phyloP scores from a whole-genome alignment of 2,329 filamentous ascomycete species.

The Mariannaea elegans region DNA sequence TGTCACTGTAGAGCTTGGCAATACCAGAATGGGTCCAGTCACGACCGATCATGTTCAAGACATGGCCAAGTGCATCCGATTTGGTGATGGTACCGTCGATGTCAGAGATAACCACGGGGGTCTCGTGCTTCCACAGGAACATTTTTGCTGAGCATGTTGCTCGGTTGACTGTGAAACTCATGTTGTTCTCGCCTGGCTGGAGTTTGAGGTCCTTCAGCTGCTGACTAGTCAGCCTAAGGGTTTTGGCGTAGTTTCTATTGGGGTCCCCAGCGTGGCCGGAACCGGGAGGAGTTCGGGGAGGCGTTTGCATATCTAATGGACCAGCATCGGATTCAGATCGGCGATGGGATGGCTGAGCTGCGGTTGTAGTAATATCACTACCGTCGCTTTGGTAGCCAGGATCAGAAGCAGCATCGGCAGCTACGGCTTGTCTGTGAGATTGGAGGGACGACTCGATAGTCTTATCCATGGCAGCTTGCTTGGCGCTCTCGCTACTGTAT shows the following conservation, averaged over 20 bases:
- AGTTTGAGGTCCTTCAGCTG: slow-evolving; percentile 88
- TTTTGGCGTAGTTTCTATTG: slow-evolving; percentile 94
- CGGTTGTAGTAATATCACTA: slow-evolving; percentile 65
- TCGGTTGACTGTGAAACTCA: slow-evolving; percentile 96
- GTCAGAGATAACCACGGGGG: slow-evolving; percentile 96
- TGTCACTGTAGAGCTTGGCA: slow-evolving; percentile 96
- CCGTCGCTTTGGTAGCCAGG: slow-evolving; percentile 96
- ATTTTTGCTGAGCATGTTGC: slow-evolving; percentile 92
- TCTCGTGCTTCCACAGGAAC: slow-evolving; percentile 92
- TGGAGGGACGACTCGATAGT: slow-evolving; percentile 62
- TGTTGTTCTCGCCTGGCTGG: slow-evolving; percentile 85
- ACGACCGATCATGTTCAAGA: slow-evolving; percentile 94
- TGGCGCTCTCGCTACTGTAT: slow-evolving; percentile 96
- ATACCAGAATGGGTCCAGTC: slow-evolving; percentile 99
- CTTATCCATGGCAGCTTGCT: slow-evolving; percentile 82
- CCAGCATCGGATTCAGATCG: slow-evolving; percentile 74
- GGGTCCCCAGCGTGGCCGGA: slow-evolving; percentile 72
- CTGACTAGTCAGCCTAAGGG: slow-evolving; percentile 90
- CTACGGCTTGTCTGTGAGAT: slow-evolving; percentile 58
- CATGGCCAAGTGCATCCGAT: slow-evolving; percentile 92
- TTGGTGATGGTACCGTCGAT: slow-evolving; percentile 99
- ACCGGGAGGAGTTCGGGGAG: slow-evolving; percentile 75
- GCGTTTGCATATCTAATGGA: slow-evolving; percentile 65
- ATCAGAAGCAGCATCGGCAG: slow-evolving; percentile 86
- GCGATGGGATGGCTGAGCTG: slow-evolving; percentile 59